Base-by-base conservation (phyloP, 345 rosid species). In the Pseudoturritis turrita region DNA sequence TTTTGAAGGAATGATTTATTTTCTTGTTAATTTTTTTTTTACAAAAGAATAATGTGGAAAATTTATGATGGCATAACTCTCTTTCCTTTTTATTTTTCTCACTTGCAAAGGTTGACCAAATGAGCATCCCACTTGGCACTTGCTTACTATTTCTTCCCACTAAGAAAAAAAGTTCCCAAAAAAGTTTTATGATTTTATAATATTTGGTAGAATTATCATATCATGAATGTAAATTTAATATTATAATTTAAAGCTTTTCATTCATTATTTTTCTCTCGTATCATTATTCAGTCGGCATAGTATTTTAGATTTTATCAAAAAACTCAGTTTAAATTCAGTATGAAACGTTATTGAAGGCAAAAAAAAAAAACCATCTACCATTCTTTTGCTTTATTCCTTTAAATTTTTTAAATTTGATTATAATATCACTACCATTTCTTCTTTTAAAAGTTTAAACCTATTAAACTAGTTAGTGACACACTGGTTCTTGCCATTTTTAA, bases 81-180 rank as follows among this genome's bases (percentile, higher is more conserved):
- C 23, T 76, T 60, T 73, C 53, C 35, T 19, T 72, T n/a, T 64
- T 40, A 70, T 23, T 49, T 72, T 51, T 57, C 75, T 75, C 57
- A 80, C 76, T 65, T 72, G 73, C 89, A 83, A 65, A 87, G 96
- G 97, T 91, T 91, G 93, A 91, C 92, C 88, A 84, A 79, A 72
- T 76, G 84, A 81, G 74, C 80, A 85, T 87, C 89, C 87, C 53
- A 68, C 74, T 73, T 72, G 77, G 64, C 70, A 53, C 31, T 53
- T 68, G 43, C 66, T n/a, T 50, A 78, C 71, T 65, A 62, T 82
- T n/a, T 80, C 82, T 59, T 44, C 78, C 83, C 91, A 81, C 87
- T 81, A 81, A 67, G 19, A 63, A 56, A 72, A 1, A 52, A 62
- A 43, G 39, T 61, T 60, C 61, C 35, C 25, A 10, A 43, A 17